Base-by-base conservation (phyloP, 177 flowering plant genomes). In the Vitis hybrid region DNA sequence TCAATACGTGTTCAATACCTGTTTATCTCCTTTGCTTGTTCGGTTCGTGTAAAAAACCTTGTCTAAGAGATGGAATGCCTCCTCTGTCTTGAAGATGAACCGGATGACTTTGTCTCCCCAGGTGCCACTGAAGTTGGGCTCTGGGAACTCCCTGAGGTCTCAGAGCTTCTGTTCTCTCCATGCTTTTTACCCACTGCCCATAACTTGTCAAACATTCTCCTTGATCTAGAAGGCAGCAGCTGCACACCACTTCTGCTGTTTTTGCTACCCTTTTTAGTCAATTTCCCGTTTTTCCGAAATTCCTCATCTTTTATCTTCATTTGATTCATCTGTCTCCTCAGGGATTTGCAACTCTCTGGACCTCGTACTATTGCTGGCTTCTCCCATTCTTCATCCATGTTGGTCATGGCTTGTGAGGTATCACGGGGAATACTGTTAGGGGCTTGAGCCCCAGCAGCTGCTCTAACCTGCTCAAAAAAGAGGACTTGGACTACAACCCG, bases 171-270 rank as follows among this genome's bases (percentile, higher is more conserved):
- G 70, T 77, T 85, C 72, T 84, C 95, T 14, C 74, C 82, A 31
- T 81, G 74, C 29, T 80, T 86, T 65, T 83, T 89, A 14, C 88
- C 87, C 49, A 82, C 79, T 59, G 45, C 77, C 91, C 90, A 93
- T 52, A 93, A 67, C 80, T 83, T 91, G 19, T 90, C 92, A 20
- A 93, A 88, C 20, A 93, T 88, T 67, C 92, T 85, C 78, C 91
- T 85, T 8, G 98, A 91, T 15, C 95, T 82, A 34, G 95, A 91
- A 14, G 92, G 94, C 71, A 93, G 65, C 79, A 93, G 71, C 73
- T 84, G 86, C 3, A 71, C 66, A 6, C 83, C 84, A 45, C 87
- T 82, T 14, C 84, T 74, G 68, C 81, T 73, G 79, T 73, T 82
- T 48, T 79, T 85, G 68, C 87, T 80, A 68, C 56, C 76, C 72